These are phyloP conservation scores for Microdochium paspali DNA, from an alignment of 2,329 filamentous ascomycete species.

Conservation along the genomic window DNA sequence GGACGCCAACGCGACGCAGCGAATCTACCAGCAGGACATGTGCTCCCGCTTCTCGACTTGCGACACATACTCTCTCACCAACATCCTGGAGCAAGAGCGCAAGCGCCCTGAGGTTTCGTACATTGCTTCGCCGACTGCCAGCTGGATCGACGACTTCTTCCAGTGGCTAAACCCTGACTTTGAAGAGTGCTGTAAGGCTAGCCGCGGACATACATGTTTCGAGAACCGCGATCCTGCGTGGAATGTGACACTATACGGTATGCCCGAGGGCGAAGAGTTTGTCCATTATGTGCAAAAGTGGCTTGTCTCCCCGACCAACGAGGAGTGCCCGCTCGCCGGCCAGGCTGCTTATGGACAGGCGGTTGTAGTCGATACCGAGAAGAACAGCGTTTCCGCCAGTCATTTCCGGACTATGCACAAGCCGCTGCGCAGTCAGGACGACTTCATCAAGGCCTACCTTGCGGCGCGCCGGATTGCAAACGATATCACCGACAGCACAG, in stretches of 20 bases:
- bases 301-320: slow-evolving; percentile 68
- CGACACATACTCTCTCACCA: slow-evolving; percentile 72
- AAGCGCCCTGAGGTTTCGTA: slow-evolving; percentile 84
- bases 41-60: slow-evolving; percentile 91
- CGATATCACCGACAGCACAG: slow-evolving; percentile 61
- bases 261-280: slow-evolving; percentile 92
- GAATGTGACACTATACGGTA: slow-evolving; percentile 82
- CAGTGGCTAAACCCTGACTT: slow-evolving; percentile 88
- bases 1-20: slow-evolving; percentile 67
- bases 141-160: slow-evolving; percentile 96
- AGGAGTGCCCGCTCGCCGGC: slow-evolving; percentile 80
- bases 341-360: slow-evolving; percentile 80
- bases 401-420: slow-evolving; percentile 91
- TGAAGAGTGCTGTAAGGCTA: slow-evolving; percentile 63
- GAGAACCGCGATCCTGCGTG: slow-evolving; percentile 66
- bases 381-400: slow-evolving; percentile 63
- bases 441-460: slow-evolving; percentile 88
- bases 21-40: slow-evolving; percentile 70
- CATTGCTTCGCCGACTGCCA: slow-evolving; percentile 79
- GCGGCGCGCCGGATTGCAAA: slow-evolving; percentile 80
- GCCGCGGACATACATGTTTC: slow-evolving; percentile 65
- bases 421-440: slow-evolving; percentile 75
- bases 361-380: slow-evolving; percentile 64
- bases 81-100: slow-evolving; percentile 87
- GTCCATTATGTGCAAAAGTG: slow-evolving; percentile 77